A percentile compares a stretch with the other conserved stretches of the same genome.
These are phyloP conservation scores for Cavenderia fasciculata DNA, from an alignment of 78 protist genomes.

Conservation along the genomic window DNA sequence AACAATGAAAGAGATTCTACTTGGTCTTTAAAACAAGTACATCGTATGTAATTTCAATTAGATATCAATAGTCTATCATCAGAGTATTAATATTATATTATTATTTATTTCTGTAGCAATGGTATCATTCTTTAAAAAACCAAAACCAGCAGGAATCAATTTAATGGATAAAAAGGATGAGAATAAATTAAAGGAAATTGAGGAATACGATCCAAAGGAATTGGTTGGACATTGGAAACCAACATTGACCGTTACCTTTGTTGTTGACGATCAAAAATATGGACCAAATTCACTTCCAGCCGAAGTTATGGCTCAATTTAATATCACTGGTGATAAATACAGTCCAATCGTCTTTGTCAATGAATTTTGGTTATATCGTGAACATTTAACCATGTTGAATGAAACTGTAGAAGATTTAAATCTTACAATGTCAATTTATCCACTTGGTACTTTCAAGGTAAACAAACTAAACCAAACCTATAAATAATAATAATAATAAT, in stretches of 20 bases:
- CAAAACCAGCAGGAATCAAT: constrained; percentile 72
- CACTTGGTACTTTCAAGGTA: constrained; percentile 56
- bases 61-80: background rate
- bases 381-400: constrained; percentile 54
- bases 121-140: constrained; percentile 23
- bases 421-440: constrained; percentile 6
- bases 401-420: constrained; percentile 58
- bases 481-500: too few relatives aligned
- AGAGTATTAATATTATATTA: background rate
- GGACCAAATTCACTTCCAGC: constrained; percentile 72
- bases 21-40: constrained; percentile 23
- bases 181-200: background rate
- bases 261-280: constrained; percentile 71
- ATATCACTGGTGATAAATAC: constrained; percentile 42
- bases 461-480: too few relatives aligned
- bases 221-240: constrained; percentile 82
- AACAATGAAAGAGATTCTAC: background rate
- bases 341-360: constrained; percentile 77
- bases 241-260: constrained; percentile 54
- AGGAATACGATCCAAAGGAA: constrained; percentile 42
- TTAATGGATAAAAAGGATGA: too few relatives aligned
- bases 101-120: constrained; percentile 4
- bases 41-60: constrained; percentile 24
- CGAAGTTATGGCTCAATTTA: constrained; percentile 11
- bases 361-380: constrained; percentile 87